Evolutionary conservation across 176 grass and related monocot genomes (phyloP), one percentile per base, ranked within the genome.

Genomic region (Poa pratensis): DNA sequence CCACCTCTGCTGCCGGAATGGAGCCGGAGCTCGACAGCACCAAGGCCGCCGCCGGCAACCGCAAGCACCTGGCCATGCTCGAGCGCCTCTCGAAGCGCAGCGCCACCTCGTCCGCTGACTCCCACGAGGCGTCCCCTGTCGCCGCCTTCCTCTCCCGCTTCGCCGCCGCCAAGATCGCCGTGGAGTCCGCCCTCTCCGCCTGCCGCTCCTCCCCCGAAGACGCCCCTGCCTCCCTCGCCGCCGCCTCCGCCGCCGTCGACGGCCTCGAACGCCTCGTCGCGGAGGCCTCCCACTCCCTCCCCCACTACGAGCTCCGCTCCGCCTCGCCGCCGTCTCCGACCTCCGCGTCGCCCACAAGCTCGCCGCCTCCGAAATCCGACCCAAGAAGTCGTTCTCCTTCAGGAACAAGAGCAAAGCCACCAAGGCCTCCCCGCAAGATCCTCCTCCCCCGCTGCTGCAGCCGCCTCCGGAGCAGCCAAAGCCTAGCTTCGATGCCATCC

Each of bases 331-430:
- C 46, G 87, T 91, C 45, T 76, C 90, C 74, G 95, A 90, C 28
- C 91, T 97, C 84, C 92, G 88, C 71, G 91, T 87, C 28, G 75
- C 91, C 1, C 80, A 91, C 82, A 92, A 89, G 40, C 55, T 35
- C 14, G 82, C 87, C 1, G 87, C 86, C 61, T 71, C 84, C 2
- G 86, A 85, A 14, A 52, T 95, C 35, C 81, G 87, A 3, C 95
- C 93, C 27, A 90, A 92, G 82, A 93, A 98, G 67, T 91, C 90
- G 5, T 98, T 98, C 89, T 95, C 95, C 24, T 98, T 98, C 83
- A 88, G 82, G 84, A 95, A 94, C 73, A 98, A 98, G 77, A 73
- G 48, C 84, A 90, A 50, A 63, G 14, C 87, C 19, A 10, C 83
- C 1, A 95, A 92, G 84, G 93, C 28, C 46, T 74, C 80, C 20